A percentile compares a stretch with the other conserved stretches of the same genome.
Conservation (phyloP, 441 rosid genomes). For the Metrosideros polymorpha region DNA sequence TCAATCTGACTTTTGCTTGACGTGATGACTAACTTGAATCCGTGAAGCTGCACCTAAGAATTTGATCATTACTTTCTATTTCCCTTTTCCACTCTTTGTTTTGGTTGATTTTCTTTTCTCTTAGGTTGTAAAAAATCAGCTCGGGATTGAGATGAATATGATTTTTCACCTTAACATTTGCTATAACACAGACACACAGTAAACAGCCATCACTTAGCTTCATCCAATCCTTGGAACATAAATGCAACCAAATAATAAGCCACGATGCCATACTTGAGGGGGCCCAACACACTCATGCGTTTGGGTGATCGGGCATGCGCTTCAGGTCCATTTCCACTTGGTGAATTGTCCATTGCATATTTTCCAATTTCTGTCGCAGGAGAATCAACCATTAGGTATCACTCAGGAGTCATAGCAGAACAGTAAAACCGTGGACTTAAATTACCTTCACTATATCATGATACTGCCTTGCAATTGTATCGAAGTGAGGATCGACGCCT, state of each 20-base stretch:
- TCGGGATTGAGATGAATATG: neutral
- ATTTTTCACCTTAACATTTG: neutral
- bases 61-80: neutral
- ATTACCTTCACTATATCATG: slow-evolving; percentile 86
- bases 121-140: neutral
- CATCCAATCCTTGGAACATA: neutral
- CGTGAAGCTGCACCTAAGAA: neutral
- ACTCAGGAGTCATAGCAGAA: neutral
- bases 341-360: slow-evolving; percentile 91
- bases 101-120: neutral
- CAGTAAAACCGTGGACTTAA: neutral
- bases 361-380: slow-evolving; percentile 66
- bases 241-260: neutral
- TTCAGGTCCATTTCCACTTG: slow-evolving; percentile 94
- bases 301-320: slow-evolving; percentile 47
- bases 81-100: neutral
- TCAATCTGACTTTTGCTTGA: neutral
- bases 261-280: neutral
- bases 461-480: slow-evolving; percentile 83
- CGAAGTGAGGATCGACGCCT: slow-evolving; percentile 95
- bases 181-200: neutral
- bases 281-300: slow-evolving; percentile 7
- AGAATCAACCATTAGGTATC: slow-evolving; percentile 2
- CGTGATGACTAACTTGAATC: neutral
- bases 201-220: neutral